These are phyloP conservation scores for Pseudogymnoascus sp. DNA, from an alignment of 2,329 filamentous ascomycete species.

Conservation along the genomic window DNA sequence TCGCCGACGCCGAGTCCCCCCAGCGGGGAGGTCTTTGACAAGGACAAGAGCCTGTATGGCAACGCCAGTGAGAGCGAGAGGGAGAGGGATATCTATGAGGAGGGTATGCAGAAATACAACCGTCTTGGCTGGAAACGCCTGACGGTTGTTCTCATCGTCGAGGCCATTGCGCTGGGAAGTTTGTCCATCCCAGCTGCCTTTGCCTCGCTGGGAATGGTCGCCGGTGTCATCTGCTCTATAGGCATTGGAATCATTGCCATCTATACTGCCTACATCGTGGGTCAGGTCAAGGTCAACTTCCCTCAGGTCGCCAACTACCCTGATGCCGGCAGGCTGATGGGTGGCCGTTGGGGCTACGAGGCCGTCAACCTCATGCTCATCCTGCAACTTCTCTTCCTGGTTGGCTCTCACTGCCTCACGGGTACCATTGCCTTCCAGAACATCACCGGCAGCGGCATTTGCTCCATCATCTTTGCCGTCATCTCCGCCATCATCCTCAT, in stretches of 20 bases:
- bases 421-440: constrained; percentile 53
- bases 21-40: not conserved
- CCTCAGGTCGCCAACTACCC: constrained; percentile 30
- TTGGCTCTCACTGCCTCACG: constrained; percentile 52
- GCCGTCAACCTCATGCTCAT: constrained; percentile 43
- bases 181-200: constrained; percentile 21
- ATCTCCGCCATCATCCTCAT: constrained; percentile 44
- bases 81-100: constrained; percentile 11
- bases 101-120: constrained; percentile 18
- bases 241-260: constrained; percentile 30
- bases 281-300: constrained; percentile 26
- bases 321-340: constrained; percentile 48
- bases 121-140: constrained; percentile 40
- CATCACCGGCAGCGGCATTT: constrained; percentile 45
- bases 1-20: not conserved
- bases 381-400: constrained; percentile 52
- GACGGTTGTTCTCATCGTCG: constrained; percentile 41
- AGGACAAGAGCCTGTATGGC: constrained; percentile 4
- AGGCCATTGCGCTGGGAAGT: constrained; percentile 38
- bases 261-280: constrained; percentile 34
- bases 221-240: constrained; percentile 19
- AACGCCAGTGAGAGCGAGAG: constrained; percentile 14
- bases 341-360: constrained; percentile 42
- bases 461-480: constrained; percentile 47
- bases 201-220: constrained; percentile 22